phyloP scores from a whole-genome alignment of 352 stramenopile genomes.

The Elongisporangium undulatum region DNA sequence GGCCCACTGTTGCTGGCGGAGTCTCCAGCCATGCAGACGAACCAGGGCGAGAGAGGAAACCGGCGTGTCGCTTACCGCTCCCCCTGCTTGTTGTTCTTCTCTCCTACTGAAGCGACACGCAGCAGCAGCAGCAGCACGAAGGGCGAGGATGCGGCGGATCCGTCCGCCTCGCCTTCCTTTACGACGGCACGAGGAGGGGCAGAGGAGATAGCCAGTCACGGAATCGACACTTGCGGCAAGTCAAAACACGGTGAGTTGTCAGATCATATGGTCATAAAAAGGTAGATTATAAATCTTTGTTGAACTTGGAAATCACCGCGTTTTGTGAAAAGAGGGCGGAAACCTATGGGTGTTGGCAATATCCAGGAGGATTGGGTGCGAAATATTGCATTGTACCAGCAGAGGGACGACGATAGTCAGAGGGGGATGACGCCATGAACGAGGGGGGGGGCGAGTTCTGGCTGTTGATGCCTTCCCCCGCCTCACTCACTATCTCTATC shows the following conservation, averaged over 20 bases:
- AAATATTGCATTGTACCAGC: background rate
- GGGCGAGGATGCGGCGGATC: too few species aligned
- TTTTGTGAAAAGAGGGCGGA: background rate
- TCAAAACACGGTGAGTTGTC: background rate
- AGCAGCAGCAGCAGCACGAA: background rate
- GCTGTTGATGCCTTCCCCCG: background rate
- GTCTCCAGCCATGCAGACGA: background rate
- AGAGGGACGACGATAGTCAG: background rate
- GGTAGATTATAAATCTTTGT: background rate
- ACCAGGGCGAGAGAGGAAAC: background rate
- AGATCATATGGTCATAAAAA: background rate
- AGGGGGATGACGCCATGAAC: background rate
- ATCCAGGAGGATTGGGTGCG: background rate
- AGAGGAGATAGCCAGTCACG: background rate
- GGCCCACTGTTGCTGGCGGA: background rate
- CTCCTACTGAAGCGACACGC: background rate
- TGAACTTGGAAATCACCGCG: background rate
- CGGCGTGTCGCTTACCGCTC: background rate
- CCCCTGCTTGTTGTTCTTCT: background rate
- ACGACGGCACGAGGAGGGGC: background rate
- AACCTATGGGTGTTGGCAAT: background rate
- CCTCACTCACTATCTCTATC: background rate
- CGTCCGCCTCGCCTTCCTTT: background rate
- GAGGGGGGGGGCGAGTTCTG: too few species aligned
- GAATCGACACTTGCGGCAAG: background rate